phyloP scores from a whole-genome alignment of 1,139 yeast genomes.

The Oligophagozyma castellii region DNA sequence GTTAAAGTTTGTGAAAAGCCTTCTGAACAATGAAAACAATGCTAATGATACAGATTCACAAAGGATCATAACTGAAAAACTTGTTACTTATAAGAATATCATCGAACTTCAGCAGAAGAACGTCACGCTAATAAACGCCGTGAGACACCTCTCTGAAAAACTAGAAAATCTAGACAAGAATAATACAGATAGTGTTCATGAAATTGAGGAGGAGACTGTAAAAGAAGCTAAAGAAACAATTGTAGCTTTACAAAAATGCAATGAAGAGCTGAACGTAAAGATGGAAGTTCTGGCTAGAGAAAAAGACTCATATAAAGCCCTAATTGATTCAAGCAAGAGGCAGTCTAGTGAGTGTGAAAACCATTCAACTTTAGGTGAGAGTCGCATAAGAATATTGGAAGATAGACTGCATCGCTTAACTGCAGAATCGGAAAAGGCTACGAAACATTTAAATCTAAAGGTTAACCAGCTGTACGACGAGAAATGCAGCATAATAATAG shows the following conservation, averaged over 20 bases:
- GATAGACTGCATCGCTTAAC: constrained; percentile 26
- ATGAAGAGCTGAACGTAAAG: constrained; percentile 29
- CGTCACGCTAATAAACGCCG: constrained; percentile 50
- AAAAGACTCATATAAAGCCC: constrained; percentile 10
- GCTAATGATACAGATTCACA: constrained; percentile 45
- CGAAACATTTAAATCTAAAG: constrained; percentile 30
- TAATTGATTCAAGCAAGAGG: background rate
- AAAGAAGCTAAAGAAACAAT: constrained; percentile 71
- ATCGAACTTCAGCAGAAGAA: constrained; percentile 62
- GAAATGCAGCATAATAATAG: constrained; percentile 34
- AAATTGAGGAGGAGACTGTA: constrained; percentile 43
- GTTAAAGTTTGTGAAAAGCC: constrained; percentile 22
- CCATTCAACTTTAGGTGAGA: constrained; percentile 16
- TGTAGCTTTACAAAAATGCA: constrained; percentile 46
- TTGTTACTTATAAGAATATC: constrained; percentile 55
- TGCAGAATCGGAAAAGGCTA: constrained; percentile 31
- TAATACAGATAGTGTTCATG: constrained; percentile 29
- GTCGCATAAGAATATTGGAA: constrained; percentile 22
- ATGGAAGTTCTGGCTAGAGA: constrained; percentile 10
- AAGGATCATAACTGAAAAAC: constrained; percentile 51
- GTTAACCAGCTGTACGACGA: constrained; percentile 31
- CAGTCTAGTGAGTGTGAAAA: background rate
- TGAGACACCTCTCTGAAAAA: constrained; percentile 54
- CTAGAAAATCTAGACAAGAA: constrained; percentile 36
- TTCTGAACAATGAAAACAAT: constrained; percentile 17